Evolutionary conservation across 148 eudicot species (phyloP), one percentile per base, ranked within the genome.

Genomic region (Chenopodium berlandieri): DNA sequence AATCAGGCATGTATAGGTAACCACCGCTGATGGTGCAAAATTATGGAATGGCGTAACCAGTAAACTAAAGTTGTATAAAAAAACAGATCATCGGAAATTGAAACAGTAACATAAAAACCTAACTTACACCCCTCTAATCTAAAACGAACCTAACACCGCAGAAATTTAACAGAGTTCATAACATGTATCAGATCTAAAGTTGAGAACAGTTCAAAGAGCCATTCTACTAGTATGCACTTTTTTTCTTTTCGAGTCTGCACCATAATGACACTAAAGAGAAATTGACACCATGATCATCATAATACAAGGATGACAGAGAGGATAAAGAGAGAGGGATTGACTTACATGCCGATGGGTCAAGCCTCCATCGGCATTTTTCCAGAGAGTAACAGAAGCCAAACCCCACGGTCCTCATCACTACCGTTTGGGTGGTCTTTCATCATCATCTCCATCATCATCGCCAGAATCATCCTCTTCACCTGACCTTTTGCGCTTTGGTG

Each of bases 401-500:
- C 19, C 4, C 56, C 17, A 46, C 22, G 8, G 44, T 40, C 44
- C 44, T 40, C 44, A 40, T 0, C 76, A 47, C 90, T 90, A 93
- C 85, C 92, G 83, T 84, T 94, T 94, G 77, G 97, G 73, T 77
- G 98, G 97, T 85, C 97, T 91, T 87, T 86, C 94, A 62, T 91
- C 98, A 75, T 90, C 94, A 44, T 90, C 82, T 9, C 87, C 91
- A 83, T 82, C 94, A 34, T 84, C 91, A 72, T 87, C 93, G 16
- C 89, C 91, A 0, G 91, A 84, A 73, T 90, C 98, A 58, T 92
- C 95, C 31, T 92, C 94, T 73, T 92, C 84, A 32, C 78, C 84
- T 0, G 93, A 78, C 71, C 97, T 87, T 86, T 94, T 94, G 74
- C 98, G 90, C 89, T 94, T 94, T 62, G 91, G 79, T 50, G 94